These are phyloP conservation scores for Toxoplasma gondii DNA, from an alignment of 169 alveolate genomes.

Conservation along the genomic window DNA sequence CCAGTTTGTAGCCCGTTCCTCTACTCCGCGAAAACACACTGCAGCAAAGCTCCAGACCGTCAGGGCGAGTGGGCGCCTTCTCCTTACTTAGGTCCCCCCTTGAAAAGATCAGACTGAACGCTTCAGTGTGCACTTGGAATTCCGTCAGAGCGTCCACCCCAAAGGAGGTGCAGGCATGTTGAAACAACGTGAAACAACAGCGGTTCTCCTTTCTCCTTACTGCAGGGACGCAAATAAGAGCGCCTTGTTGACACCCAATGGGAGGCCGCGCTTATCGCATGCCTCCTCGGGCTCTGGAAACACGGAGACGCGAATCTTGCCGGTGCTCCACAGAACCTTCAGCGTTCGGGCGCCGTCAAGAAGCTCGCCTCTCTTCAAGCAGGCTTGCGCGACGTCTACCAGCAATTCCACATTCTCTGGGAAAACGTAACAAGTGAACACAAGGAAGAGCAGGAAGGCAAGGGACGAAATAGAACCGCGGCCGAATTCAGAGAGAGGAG, in stretches of 20 bases:
- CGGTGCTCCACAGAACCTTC: constrained; percentile 6
- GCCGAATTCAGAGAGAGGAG: no score
- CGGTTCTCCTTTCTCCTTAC: background rate
- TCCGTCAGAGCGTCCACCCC: no score
- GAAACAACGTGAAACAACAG: no score
- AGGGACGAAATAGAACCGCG: background rate
- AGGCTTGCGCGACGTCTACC: constrained; percentile 3
- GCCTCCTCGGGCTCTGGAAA: constrained; percentile 21
- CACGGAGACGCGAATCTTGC: background rate
- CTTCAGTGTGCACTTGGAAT: no score
- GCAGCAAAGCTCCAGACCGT: no score
- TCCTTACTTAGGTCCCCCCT: no score
- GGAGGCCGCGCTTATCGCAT: background rate
- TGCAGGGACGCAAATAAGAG: background rate
- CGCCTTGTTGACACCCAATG: constrained; percentile 2
- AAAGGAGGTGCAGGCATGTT: no score
- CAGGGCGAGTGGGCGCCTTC: no score
- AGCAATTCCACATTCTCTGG: background rate
- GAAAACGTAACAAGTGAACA: background rate
- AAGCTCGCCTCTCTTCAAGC: background rate
- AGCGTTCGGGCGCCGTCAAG: constrained; percentile 5
- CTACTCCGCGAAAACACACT: no score
- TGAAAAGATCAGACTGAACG: no score
- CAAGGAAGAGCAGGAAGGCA: background rate
- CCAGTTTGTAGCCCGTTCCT: no score